Evolutionary conservation across 2,329 filamentous ascomycete species (phyloP).

Genomic region (Cladosporium austrohemisphaericum): DNA sequence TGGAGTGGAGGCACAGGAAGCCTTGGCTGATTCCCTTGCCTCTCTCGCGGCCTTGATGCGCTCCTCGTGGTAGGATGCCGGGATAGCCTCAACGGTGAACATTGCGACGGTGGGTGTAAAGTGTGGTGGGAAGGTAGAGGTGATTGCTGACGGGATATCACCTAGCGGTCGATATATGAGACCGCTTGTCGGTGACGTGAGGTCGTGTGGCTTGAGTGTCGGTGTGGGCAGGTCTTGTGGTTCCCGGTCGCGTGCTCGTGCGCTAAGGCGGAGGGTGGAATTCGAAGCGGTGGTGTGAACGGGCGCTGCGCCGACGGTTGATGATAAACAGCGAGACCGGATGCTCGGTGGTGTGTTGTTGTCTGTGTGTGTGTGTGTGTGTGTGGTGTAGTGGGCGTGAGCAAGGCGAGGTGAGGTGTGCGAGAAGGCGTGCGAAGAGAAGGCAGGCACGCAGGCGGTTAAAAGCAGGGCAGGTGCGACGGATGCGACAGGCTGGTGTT

Average conservation of each 20-base stretch:
- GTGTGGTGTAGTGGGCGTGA: slow-evolving; percentile 1
- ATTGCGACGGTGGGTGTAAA: neutral
- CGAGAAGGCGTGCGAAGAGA: neutral
- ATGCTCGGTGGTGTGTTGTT: neutral
- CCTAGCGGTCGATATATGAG: too few species aligned
- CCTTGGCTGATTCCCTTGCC: slow-evolving; percentile 31
- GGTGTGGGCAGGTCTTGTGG: slow-evolving; percentile 11
- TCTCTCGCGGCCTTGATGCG: neutral
- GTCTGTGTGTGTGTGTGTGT: neutral
- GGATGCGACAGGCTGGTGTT: too few species aligned
- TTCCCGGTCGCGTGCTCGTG: slow-evolving; percentile 12
- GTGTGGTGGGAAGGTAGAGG: neutral
- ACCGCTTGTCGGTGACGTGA: neutral
- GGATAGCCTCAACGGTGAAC: slow-evolving; percentile 14
- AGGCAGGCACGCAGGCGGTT: too few species aligned
- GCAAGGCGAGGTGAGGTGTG: neutral
- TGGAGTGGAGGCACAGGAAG: slow-evolving; percentile 50
- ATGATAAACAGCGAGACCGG: too few species aligned
- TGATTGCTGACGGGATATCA: neutral
- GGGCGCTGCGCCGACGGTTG: slow-evolving; percentile 2
- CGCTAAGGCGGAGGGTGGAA: slow-evolving; percentile 1
- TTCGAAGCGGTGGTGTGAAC: neutral
- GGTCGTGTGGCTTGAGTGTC: neutral
- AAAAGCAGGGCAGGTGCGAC: too few species aligned
- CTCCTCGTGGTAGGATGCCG: slow-evolving; percentile 14